A percentile compares a stretch with the other conserved stretches of the same genome.
Evolutionary conservation across 2,329 filamentous ascomycete species (phyloP).

Genomic region (Neonectria hederae): DNA sequence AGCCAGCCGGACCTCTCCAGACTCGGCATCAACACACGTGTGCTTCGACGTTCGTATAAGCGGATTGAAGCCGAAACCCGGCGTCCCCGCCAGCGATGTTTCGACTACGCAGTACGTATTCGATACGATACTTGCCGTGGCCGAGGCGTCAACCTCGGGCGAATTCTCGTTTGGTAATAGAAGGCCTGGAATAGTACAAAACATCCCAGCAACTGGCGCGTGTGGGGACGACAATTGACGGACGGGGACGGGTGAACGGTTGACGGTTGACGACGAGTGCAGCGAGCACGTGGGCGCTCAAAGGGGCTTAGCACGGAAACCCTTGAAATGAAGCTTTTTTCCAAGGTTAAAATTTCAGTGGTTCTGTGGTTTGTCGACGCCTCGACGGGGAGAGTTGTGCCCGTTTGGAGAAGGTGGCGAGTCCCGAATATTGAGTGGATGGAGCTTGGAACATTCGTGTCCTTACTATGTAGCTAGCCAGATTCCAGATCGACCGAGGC

Average conservation of each 20-base stretch:
- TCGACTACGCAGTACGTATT: no score
- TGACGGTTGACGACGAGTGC: background rate
- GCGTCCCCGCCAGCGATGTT: background rate
- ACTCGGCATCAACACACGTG: background rate
- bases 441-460: no score
- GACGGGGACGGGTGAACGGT: background rate
- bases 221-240: no score
- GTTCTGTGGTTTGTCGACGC: background rate
- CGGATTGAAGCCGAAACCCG: background rate
- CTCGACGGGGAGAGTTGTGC: background rate
- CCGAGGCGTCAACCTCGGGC: background rate
- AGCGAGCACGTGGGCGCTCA: background rate
- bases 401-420: background rate
- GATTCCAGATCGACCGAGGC: background rate
- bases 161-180: background rate
- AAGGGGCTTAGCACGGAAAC: background rate
- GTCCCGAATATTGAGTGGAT: no score
- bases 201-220: no score
- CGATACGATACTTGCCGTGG: background rate
- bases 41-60: background rate
- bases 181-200: background rate
- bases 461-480: no score
- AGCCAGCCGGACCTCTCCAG: background rate
- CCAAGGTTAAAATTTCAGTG: conserved; percentile 21
- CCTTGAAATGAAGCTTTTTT: conserved; percentile 14